Percentiles rank a stretch among this genome's conserved stretches.
Conservation (phyloP, 169 alveolate genomes). For the Eimeria necatrix region DNA sequence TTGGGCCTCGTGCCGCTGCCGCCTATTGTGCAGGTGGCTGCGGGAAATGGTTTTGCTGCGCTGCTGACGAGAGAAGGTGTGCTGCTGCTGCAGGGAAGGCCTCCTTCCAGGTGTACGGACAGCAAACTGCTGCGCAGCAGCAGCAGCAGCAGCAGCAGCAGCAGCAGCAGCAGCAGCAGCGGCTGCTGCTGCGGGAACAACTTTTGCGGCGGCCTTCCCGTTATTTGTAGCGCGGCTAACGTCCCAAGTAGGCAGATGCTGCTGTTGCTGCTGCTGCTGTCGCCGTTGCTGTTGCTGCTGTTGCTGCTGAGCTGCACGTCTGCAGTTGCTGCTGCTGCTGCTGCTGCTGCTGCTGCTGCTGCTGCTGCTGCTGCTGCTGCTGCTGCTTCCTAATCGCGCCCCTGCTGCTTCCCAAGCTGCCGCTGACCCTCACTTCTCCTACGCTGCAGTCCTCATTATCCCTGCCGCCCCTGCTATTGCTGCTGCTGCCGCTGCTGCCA, state of each 20-base stretch:
- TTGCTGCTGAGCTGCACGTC: background rate
- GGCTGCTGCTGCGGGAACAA: too few relatives aligned
- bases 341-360: background rate
- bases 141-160: background rate
- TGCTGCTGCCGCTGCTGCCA: background rate
- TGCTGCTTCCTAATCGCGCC: background rate
- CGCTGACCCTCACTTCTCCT: background rate
- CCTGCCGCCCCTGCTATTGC: background rate
- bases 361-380: background rate
- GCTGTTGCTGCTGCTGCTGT: background rate
- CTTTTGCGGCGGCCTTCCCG: background rate
- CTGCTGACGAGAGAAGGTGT: background rate
- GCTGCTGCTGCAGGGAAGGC: slow-evolving; percentile 1
- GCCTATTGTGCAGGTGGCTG: background rate
- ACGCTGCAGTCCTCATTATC: background rate
- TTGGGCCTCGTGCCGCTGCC: background rate
- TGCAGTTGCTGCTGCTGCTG: background rate
- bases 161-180: slow-evolving; percentile 3
- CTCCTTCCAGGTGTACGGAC: slow-evolving; percentile 7
- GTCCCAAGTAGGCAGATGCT: background rate
- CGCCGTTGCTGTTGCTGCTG: background rate
- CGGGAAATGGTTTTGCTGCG: background rate
- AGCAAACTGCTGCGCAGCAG: background rate
- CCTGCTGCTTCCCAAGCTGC: background rate
- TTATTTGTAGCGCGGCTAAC: background rate